These are phyloP conservation scores for Phytophthora idaei DNA, from an alignment of 352 stramenopile species.

Conservation along the genomic window DNA sequence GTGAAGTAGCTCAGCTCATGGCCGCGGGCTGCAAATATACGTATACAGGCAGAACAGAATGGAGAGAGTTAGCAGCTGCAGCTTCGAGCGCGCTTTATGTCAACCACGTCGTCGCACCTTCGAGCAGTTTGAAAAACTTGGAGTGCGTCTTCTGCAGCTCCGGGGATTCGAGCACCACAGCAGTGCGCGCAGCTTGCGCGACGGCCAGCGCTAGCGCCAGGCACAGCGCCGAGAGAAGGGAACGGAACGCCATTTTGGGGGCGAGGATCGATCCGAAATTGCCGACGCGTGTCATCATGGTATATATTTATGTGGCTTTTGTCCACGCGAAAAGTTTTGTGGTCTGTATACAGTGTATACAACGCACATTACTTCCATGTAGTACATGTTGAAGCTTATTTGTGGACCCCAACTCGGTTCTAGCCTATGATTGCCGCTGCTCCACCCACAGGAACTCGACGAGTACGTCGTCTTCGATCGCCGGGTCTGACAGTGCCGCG, in stretches of 20 bases:
- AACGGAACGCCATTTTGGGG: slow-evolving; percentile 24
- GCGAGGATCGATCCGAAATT: slow-evolving; percentile 19
- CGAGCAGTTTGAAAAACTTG: slow-evolving; percentile 77
- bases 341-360: no score
- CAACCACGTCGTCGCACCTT: slow-evolving; percentile 34
- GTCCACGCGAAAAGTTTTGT: background rate
- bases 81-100: background rate
- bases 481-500: slow-evolving; percentile 11
- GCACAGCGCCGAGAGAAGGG: slow-evolving; percentile 19
- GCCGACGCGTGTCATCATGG: slow-evolving; percentile 25
- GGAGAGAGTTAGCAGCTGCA: slow-evolving; percentile 10
- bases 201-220: slow-evolving; percentile 31
- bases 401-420: background rate
- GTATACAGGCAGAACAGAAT: slow-evolving; percentile 6
- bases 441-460: slow-evolving; percentile 13
- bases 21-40: slow-evolving; percentile 46
- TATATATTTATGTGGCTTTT: background rate
- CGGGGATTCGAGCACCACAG: slow-evolving; percentile 67
- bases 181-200: slow-evolving; percentile 54
- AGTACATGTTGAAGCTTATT: slow-evolving; percentile 10
- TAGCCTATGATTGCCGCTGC: slow-evolving; percentile 22
- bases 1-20: slow-evolving; percentile 71
- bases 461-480: slow-evolving; percentile 21
- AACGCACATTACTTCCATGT: no score
- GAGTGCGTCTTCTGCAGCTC: slow-evolving; percentile 70